A percentile compares a stretch with the other conserved stretches of the same genome.
Conservation (phyloP, 306 rosid genomes). For the Spatholobus suberectus region DNA sequence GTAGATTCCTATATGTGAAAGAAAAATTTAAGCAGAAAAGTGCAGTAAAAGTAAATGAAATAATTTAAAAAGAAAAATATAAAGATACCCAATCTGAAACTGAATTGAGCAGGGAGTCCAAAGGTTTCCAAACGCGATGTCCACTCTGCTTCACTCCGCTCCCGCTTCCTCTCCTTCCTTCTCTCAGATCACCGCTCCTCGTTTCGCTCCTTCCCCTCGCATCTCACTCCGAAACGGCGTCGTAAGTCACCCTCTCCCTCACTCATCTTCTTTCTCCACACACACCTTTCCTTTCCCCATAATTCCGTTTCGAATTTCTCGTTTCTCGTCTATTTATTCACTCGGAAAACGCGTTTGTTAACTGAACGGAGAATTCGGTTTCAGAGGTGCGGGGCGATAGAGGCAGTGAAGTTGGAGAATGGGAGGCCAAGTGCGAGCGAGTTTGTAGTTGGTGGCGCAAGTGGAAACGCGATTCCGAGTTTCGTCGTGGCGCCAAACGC, state of each 20-base stretch:
- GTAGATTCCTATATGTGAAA: too few relatives aligned
- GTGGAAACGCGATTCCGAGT: constrained; percentile 47
- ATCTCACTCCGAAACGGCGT: constrained; percentile 34
- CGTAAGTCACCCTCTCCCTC: constrained; percentile 46
- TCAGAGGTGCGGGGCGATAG: constrained; percentile 58
- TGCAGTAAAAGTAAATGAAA: not conserved
- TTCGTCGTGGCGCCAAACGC: constrained; percentile 45
- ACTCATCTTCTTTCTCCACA: not conserved
- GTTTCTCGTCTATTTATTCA: not conserved
- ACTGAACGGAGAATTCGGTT: not conserved
- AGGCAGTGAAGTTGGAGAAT: constrained; percentile 60
- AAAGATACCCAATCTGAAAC: constrained; percentile 11
- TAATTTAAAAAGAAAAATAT: not conserved
- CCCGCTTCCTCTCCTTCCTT: constrained; percentile 9
- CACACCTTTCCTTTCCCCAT: not conserved
- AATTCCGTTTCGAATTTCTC: not conserved
- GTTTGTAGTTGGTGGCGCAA: constrained; percentile 12
- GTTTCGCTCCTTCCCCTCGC: not conserved
- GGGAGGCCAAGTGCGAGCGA: constrained; percentile 54
- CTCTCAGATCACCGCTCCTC: constrained; percentile 12
- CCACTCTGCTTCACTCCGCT: constrained; percentile 45
- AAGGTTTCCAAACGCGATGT: constrained; percentile 37
- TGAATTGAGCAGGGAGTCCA: not conserved
- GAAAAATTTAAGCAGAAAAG: too few relatives aligned
- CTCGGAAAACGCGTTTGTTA: not conserved